Conservation (phyloP, 345 rosid genomes). For the Gynandropsis gynandra region DNA sequence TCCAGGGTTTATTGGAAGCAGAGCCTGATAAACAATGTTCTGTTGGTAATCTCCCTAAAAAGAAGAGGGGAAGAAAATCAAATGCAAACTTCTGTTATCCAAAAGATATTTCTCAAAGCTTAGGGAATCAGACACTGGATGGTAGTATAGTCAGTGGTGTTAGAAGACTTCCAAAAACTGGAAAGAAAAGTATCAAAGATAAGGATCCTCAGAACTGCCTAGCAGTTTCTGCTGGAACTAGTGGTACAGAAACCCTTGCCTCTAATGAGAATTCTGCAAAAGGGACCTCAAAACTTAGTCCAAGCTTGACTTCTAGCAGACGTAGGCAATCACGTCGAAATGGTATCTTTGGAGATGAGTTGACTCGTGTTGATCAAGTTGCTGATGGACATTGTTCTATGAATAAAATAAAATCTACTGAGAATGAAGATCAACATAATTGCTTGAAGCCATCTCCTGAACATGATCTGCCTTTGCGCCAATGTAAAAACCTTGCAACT, state of each 20-base stretch:
- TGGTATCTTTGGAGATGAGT: conserved; percentile 22
- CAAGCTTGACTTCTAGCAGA: conserved; percentile 20
- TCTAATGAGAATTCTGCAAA: conserved; percentile 13
- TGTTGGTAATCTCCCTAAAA: neutral
- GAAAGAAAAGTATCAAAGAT: conserved; percentile 19
- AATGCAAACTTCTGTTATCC: conserved; percentile 8
- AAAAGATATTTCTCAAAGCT: conserved; percentile 14
- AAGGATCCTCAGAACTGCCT: neutral
- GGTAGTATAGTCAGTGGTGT: conserved; percentile 15
- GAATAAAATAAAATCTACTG: conserved; percentile 14
- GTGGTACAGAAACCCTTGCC: conserved; percentile 5
- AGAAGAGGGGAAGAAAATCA: conserved; percentile 19
- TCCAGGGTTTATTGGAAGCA: conserved; percentile 6
- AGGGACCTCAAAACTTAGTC: conserved; percentile 19
- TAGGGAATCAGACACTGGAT: conserved; percentile 27
- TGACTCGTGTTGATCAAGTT: conserved; percentile 22
- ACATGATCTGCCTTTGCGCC: conserved; percentile 24
- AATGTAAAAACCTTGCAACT: conserved; percentile 27
- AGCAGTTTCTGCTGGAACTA: neutral
- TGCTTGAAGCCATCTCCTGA: conserved; percentile 24
- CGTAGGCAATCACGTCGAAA: conserved; percentile 10
- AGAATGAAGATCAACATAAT: conserved; percentile 16
- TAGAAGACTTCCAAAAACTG: conserved; percentile 13
- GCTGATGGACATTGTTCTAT: conserved; percentile 16
- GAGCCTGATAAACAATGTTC: conserved; percentile 14